A percentile compares a stretch with the other conserved stretches of the same genome.
Evolutionary conservation across 352 stramenopile species (phyloP).

Genomic region (Pelagophyceae sp.): DNA sequence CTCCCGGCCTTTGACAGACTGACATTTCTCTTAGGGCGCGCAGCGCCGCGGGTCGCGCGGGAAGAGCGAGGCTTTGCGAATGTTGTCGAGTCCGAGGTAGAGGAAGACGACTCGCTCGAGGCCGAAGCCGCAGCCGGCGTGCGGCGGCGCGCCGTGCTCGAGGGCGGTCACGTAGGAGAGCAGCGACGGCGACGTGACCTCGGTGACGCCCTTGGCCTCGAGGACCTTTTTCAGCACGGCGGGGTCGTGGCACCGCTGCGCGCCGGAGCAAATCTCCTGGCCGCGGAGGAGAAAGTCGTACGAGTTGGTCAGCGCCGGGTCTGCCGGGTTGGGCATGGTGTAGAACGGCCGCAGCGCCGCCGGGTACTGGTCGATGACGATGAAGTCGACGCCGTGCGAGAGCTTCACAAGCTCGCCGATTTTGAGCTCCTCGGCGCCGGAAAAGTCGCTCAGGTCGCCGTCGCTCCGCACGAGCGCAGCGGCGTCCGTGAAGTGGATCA

Average conservation of each 20-base stretch:
- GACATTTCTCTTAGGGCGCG: constrained; percentile 2
- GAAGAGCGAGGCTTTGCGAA: constrained; percentile 88
- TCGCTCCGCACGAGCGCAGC: constrained; percentile 49
- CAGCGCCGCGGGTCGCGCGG: constrained; percentile 65
- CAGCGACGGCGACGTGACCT: constrained; percentile 31
- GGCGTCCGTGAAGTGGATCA: constrained; percentile 54
- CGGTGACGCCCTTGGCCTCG: constrained; percentile 37
- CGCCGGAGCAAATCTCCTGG: constrained; percentile 97
- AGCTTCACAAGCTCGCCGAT: constrained; percentile 68
- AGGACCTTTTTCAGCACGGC: constrained; percentile 75
- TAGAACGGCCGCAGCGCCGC: constrained; percentile 96
- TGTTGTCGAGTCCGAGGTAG: constrained; percentile 87
- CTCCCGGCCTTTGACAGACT: neutral
- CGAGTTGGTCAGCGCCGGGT: constrained; percentile 68
- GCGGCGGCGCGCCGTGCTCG: constrained; percentile 86
- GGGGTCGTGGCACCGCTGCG: constrained; percentile 96
- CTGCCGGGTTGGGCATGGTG: constrained; percentile 90
- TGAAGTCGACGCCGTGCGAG: constrained; percentile 98
- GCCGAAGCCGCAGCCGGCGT: constrained; percentile 93
- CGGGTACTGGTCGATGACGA: constrained; percentile 99
- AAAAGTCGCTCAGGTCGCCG: constrained; percentile 67
- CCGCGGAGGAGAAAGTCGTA: constrained; percentile 99
- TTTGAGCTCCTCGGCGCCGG: constrained; percentile 62
- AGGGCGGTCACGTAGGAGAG: constrained; percentile 94
- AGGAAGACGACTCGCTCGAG: constrained; percentile 95